Evolutionary conservation across 2,329 filamentous ascomycete species (phyloP).

Genomic region (Penicillium sp.): DNA sequence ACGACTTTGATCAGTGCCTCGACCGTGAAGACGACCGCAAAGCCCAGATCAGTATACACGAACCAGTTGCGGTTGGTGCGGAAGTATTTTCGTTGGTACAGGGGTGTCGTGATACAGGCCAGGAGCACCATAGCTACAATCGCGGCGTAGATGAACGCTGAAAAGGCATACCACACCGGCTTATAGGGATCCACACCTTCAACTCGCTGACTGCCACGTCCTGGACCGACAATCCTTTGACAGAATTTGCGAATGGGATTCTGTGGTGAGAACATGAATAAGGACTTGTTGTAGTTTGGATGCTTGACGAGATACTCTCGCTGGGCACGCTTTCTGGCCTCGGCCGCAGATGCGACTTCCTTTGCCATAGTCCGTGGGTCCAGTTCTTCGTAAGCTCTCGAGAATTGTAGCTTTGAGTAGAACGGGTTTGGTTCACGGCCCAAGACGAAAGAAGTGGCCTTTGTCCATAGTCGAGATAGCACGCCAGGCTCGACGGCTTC

Average conservation of each 20-base stretch:
- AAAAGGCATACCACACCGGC: constrained; percentile 88
- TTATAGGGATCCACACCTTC: constrained; percentile 90
- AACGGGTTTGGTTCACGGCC: constrained; percentile 89
- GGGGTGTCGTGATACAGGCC: constrained; percentile 88
- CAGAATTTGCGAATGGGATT: constrained; percentile 81
- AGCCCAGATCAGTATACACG: constrained; percentile 88
- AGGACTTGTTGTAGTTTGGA: constrained; percentile 87
- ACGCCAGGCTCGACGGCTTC: constrained; percentile 58
- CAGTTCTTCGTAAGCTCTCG: constrained; percentile 71
- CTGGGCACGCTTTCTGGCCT: constrained; percentile 82
- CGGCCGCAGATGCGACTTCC: constrained; percentile 81
- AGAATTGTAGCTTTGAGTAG: constrained; percentile 77
- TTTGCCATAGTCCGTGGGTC: constrained; percentile 87
- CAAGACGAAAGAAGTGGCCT: constrained; percentile 57
- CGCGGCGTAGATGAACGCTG: constrained; percentile 87
- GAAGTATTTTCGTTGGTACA: constrained; percentile 91
- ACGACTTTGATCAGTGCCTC: constrained; percentile 92
- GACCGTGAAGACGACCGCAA: constrained; percentile 80
- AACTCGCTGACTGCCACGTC: constrained; percentile 80
- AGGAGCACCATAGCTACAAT: constrained; percentile 98
- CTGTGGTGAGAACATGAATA: constrained; percentile 80
- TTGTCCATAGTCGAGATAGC: constrained; percentile 64
- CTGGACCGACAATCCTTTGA: constrained; percentile 87
- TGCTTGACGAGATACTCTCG: constrained; percentile 85
- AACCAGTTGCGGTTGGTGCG: constrained; percentile 80